A percentile compares a stretch with the other conserved stretches of the same genome.
These are phyloP conservation scores for Calcarisporium arbuscula DNA, from an alignment of 2,329 filamentous ascomycete species.

Conservation along the genomic window DNA sequence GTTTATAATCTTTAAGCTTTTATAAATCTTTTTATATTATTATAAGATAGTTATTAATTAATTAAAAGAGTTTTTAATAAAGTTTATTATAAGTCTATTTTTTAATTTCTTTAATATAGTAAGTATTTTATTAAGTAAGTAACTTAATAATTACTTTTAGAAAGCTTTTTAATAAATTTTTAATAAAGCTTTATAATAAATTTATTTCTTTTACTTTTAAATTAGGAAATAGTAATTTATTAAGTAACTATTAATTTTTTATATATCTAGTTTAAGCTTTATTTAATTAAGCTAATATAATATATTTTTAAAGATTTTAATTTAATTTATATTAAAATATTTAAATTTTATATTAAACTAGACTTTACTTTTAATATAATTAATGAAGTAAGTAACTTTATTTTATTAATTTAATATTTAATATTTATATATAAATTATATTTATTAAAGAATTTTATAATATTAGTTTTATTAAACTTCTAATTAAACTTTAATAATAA, in stretches of 20 bases:
- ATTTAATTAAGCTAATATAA: not conserved
- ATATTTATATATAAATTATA: not conserved
- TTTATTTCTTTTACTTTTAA: not conserved
- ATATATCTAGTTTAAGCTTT: not conserved
- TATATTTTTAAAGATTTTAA: not conserved
- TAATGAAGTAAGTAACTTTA: not conserved
- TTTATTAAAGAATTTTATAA: not conserved
- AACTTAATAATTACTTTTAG: not conserved
- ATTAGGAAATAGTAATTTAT: conserved; percentile 1
- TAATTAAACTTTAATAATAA: not conserved
- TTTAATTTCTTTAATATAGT: not conserved
- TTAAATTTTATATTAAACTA: not conserved
- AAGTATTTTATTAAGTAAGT: not conserved
- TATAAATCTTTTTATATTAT: not conserved
- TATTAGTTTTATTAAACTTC: not conserved
- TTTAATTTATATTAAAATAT: not conserved
- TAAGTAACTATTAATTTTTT: not conserved
- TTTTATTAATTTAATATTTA: not conserved
- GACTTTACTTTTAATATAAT: not conserved
- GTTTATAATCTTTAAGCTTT: not conserved
- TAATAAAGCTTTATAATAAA: not conserved
- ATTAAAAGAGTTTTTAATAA: not conserved
- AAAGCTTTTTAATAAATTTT: not conserved
- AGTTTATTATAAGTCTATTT: not conserved
- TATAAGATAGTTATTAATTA: not conserved